These are phyloP conservation scores for Obelidium mucronatum DNA, from an alignment of 192 early-diverging fungal genomes.

Conservation along the genomic window DNA sequence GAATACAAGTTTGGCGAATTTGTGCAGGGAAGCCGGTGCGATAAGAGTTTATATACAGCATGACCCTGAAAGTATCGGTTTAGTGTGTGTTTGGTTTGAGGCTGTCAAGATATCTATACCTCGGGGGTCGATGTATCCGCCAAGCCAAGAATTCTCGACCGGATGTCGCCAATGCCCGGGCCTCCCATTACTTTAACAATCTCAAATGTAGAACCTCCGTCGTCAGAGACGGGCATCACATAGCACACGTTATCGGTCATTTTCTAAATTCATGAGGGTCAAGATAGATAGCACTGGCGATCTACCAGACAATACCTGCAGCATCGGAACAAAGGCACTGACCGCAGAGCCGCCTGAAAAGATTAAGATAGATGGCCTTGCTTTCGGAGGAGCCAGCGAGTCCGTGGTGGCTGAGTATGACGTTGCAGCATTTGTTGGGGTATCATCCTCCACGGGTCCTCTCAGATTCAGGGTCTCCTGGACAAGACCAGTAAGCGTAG, in stretches of 20 bases:
- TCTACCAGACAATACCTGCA: constrained; percentile 56
- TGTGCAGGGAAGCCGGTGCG: constrained; percentile 69
- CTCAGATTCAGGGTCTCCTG: no score
- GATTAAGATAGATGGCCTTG: constrained; percentile 60
- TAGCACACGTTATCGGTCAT: constrained; percentile 72
- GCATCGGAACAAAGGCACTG: constrained; percentile 64
- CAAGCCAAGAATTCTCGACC: constrained; percentile 69
- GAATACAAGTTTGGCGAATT: constrained; percentile 40
- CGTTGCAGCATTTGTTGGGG: no score
- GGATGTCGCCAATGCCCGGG: constrained; percentile 78
- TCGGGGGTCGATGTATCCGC: constrained; percentile 66
- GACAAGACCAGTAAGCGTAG: no score
- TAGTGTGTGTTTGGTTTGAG: no score
- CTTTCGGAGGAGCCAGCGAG: no score
- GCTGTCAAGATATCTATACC: constrained; percentile 16
- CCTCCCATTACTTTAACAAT: constrained; percentile 78
- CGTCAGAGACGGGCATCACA: constrained; percentile 77
- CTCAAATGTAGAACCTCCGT: constrained; percentile 65
- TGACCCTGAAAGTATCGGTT: not conserved
- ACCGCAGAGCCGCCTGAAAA: constrained; percentile 82
- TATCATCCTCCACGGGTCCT: no score
- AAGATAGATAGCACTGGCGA: not conserved
- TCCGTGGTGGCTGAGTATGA: no score
- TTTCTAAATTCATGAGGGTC: not conserved
- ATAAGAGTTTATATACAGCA: constrained; percentile 73